A percentile compares a stretch with the other conserved stretches of the same genome.
Conservation (phyloP, 352 stramenopile species). For the Lagenidium giganteum region DNA sequence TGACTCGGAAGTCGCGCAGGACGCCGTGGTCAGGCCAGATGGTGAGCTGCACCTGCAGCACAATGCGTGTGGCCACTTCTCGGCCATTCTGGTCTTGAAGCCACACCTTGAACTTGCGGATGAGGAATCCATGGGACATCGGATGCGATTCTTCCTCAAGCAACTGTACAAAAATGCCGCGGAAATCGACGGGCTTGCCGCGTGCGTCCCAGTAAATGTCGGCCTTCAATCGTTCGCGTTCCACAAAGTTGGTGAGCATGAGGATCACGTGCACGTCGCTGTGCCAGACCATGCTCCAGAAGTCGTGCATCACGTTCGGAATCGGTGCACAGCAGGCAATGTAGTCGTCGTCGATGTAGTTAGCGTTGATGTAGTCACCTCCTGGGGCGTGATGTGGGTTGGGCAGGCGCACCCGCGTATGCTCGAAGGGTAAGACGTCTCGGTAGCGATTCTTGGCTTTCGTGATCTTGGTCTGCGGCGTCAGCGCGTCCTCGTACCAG, state of each 20-base stretch:
- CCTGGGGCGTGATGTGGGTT: slow-evolving; percentile 3
- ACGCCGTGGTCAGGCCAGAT: slow-evolving; percentile 80
- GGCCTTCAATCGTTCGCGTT: slow-evolving; percentile 62
- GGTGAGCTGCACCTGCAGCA: slow-evolving; percentile 75
- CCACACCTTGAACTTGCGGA: slow-evolving; percentile 53
- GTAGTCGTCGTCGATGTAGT: slow-evolving; percentile 54
- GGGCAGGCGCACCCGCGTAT: slow-evolving; percentile 54
- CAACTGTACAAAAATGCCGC: slow-evolving; percentile 43
- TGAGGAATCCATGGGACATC: slow-evolving; percentile 29
- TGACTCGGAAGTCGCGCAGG: slow-evolving; percentile 59
- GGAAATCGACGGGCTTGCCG: slow-evolving; percentile 42
- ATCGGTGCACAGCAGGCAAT: slow-evolving; percentile 76
- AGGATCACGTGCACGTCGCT: slow-evolving; percentile 74
- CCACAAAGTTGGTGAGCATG: slow-evolving; percentile 87
- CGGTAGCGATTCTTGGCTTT: slow-evolving; percentile 73
- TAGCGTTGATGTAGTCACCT: slow-evolving; percentile 76
- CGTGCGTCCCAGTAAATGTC: slow-evolving; percentile 68
- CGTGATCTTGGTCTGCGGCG: slow-evolving; percentile 58
- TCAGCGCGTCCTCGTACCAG: slow-evolving; percentile 48
- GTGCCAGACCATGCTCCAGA: slow-evolving; percentile 84
- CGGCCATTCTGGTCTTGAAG: slow-evolving; percentile 13
- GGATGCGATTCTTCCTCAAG: slow-evolving; percentile 31
- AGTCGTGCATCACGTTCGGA: slow-evolving; percentile 56
- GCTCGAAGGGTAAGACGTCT: slow-evolving; percentile 72
- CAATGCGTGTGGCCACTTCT: slow-evolving; percentile 22